These are phyloP conservation scores for Fusarium mundagurra DNA, from an alignment of 2,329 filamentous ascomycete genomes.

Conservation along the genomic window DNA sequence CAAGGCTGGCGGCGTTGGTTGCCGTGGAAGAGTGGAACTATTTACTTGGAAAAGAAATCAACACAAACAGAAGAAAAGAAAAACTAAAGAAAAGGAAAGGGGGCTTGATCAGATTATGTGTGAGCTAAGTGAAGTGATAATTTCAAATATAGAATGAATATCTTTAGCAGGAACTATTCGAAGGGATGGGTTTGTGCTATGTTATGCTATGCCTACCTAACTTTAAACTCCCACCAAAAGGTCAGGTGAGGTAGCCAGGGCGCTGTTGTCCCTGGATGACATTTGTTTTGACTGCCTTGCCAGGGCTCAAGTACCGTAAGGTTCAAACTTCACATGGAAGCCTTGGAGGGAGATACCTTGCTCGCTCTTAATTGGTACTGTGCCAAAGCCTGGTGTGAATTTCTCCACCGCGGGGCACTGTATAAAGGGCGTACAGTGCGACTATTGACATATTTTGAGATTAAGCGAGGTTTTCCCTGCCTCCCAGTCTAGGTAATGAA, in stretches of 20 bases:
- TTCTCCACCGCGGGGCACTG: constrained; percentile 27
- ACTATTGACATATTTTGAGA: background rate
- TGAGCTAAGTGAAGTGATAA: constrained; percentile 18
- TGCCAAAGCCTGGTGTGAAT: constrained; percentile 28
- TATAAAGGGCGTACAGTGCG: constrained; percentile 21
- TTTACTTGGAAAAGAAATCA: constrained; percentile 34
- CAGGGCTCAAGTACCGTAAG: background rate
- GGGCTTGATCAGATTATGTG: constrained; percentile 7
- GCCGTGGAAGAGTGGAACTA: constrained; percentile 43
- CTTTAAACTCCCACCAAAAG: background rate
- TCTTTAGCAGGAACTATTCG: background rate
- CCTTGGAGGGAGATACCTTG: background rate
- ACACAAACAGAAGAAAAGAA: constrained; percentile 39
- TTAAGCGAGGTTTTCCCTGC: constrained; percentile 30
- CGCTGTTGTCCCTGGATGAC: constrained; percentile 9
- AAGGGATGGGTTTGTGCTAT: constrained; percentile 11
- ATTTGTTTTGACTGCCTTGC: constrained; percentile 5
- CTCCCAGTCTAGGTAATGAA: background rate
- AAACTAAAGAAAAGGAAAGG: constrained; percentile 19
- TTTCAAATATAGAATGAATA: constrained; percentile 16
- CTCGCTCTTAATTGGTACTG: constrained; percentile 10
- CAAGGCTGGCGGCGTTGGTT: constrained; percentile 38
- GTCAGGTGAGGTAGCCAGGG: background rate
- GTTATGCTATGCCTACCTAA: background rate
- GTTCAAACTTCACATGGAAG: background rate